These are phyloP conservation scores for Cadophora sp. DNA, from an alignment of 2,329 filamentous ascomycete genomes.

Conservation along the genomic window DNA sequence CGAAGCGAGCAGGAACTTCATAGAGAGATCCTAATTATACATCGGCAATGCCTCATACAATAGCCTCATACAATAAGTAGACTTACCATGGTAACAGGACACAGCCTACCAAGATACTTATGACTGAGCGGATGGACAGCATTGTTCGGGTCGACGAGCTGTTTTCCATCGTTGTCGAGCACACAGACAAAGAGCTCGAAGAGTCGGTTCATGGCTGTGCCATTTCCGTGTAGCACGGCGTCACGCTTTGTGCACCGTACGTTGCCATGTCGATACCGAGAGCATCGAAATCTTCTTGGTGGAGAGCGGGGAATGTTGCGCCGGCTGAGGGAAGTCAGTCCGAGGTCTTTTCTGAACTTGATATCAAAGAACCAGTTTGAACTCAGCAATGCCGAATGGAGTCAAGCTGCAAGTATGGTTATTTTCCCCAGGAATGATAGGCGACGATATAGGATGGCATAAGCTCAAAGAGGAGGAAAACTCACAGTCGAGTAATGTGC, in stretches of 20 bases:
- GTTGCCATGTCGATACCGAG: conserved; percentile 44
- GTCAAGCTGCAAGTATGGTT: too few relatives aligned
- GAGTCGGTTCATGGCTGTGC: conserved; percentile 33
- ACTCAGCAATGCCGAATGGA: too few relatives aligned
- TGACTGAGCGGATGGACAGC: conserved; percentile 28
- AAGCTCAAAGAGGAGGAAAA: background rate
- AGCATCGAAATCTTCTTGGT: conserved; percentile 44
- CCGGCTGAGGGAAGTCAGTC: conserved; percentile 38
- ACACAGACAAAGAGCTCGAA: conserved; percentile 48
- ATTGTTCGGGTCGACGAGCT: conserved; percentile 40
- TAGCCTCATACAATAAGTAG: background rate
- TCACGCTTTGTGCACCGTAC: conserved; percentile 49
- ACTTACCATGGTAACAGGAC: conserved; percentile 24
- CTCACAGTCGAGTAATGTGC: conserved; percentile 48
- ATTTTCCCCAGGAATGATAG: too few relatives aligned
- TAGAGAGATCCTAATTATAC: too few relatives aligned
- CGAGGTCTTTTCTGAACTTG: background rate
- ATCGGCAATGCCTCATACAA: too few relatives aligned
- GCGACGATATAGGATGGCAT: background rate
- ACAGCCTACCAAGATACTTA: conserved; percentile 30
- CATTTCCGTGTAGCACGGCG: conserved; percentile 34
- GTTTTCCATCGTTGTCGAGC: conserved; percentile 34
- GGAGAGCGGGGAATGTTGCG: conserved; percentile 50
- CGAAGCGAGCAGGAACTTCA: too few relatives aligned
- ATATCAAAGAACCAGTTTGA: background rate